A percentile compares a stretch with the other conserved stretches of the same genome.
Conservation (phyloP, 2,329 filamentous ascomycete genomes). For the Trichoderma breve region DNA sequence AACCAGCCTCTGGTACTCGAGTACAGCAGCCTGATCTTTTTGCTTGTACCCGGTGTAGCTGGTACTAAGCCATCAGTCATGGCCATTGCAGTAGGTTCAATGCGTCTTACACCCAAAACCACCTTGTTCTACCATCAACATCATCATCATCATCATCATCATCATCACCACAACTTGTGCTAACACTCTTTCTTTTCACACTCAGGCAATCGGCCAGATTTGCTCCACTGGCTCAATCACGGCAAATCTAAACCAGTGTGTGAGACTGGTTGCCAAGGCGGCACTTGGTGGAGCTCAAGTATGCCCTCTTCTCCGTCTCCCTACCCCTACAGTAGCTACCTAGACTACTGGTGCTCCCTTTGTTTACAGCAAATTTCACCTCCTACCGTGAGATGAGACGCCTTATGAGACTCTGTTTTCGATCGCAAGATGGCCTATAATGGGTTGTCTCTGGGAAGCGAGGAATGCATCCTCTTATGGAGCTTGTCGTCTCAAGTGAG, state of each 20-base stretch:
- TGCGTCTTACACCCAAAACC: neutral
- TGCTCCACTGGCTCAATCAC: constrained; percentile 77
- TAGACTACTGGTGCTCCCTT: neutral
- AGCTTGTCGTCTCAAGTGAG: neutral
- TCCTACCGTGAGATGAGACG: constrained; percentile 13
- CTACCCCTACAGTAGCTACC: neutral
- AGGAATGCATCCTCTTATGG: neutral
- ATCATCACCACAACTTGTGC: neutral
- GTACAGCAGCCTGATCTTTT: neutral
- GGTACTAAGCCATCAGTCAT: neutral
- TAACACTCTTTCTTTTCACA: neutral
- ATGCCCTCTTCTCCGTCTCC: constrained; percentile 21
- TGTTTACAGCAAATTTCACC: neutral
- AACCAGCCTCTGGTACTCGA: neutral
- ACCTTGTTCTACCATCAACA: neutral
- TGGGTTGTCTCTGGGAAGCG: neutral
- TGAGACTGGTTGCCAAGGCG: constrained; percentile 68
- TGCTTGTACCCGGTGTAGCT: neutral
- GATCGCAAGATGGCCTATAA: neutral
- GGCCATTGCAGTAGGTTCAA: neutral
- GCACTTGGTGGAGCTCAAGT: constrained; percentile 76
- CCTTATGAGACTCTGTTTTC: neutral
- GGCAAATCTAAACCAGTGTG: constrained; percentile 78
- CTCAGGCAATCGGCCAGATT: constrained; percentile 77
- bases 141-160: neutral